phyloP scores from a whole-genome alignment of 2,329 filamentous ascomycete species.

The Cytospora paraplurivora region DNA sequence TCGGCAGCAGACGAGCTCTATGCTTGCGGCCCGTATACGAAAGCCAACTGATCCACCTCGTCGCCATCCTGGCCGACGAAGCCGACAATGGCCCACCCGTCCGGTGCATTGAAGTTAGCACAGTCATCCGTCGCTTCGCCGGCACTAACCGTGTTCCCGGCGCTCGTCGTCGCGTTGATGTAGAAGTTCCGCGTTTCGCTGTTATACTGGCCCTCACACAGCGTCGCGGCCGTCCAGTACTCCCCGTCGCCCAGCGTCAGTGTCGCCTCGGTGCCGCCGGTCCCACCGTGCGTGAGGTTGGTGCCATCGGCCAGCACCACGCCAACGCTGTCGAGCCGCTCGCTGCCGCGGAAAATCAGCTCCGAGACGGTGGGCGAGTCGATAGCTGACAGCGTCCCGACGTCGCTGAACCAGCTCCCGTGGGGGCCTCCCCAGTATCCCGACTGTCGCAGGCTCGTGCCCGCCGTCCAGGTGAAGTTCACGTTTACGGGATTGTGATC shows the following conservation, averaged over 20 bases:
- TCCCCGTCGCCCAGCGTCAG: constrained; percentile 51
- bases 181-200: constrained; percentile 56
- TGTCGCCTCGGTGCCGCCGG: constrained; percentile 47
- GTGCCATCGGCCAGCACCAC: constrained; percentile 53
- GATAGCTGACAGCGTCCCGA: constrained; percentile 42
- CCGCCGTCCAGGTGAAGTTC: constrained; percentile 50
- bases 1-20: neutral
- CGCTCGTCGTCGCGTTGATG: constrained; percentile 54
- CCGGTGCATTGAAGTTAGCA: constrained; percentile 47
- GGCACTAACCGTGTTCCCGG: constrained; percentile 47
- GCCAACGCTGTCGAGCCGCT: constrained; percentile 53
- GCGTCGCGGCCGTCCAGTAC: constrained; percentile 48
- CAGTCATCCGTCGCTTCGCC: constrained; percentile 53
- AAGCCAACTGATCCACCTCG: constrained; percentile 57
- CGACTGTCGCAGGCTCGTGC: constrained; percentile 45
- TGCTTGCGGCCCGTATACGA: constrained; percentile 49
- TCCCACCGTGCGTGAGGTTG: constrained; percentile 54
- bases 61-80: constrained; percentile 55
- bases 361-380: constrained; percentile 40
- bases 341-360: constrained; percentile 49
- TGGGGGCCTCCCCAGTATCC: constrained; percentile 50
- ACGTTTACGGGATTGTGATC: constrained; percentile 68
- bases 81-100: constrained; percentile 56
- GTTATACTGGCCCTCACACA: constrained; percentile 54
- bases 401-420: constrained; percentile 59